Evolutionary conservation across 2,329 filamentous ascomycete species (phyloP).

Genomic region (Bipolaris sorokiniana): DNA sequence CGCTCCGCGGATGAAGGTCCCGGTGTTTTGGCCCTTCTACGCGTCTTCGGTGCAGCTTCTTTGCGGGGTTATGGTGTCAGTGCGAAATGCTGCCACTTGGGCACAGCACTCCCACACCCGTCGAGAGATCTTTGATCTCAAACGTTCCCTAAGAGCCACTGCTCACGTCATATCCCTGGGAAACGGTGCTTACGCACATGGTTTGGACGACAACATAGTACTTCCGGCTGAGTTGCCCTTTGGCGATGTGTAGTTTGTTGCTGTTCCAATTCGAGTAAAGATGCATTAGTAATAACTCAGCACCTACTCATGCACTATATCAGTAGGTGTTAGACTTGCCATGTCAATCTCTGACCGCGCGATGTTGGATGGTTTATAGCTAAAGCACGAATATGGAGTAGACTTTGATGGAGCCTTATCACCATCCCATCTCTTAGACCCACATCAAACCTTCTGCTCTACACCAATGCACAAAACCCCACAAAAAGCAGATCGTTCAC

Average conservation of each 20-base stretch:
- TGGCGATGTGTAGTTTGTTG: not conserved
- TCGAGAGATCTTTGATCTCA: not conserved
- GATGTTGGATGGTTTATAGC: not conserved
- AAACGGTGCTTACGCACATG: not conserved
- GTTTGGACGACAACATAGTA: not conserved
- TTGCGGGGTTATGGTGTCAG: constrained; percentile 7
- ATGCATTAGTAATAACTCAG: not conserved
- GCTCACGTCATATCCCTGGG: not conserved
- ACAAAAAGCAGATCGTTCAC: not conserved
- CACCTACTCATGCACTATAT: not conserved
- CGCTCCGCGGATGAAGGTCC: not conserved
- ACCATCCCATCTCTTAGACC: not conserved
- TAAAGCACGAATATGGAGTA: not conserved
- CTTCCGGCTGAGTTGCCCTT: not conserved
- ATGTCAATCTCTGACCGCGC: not conserved
- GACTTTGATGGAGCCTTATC: not conserved
- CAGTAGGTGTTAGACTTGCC: not conserved
- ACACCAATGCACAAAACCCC: not conserved
- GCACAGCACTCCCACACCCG: constrained; percentile 3
- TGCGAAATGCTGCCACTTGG: constrained; percentile 1
- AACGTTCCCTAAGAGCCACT: not conserved
- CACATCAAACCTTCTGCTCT: not conserved
- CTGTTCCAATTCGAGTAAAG: not conserved
- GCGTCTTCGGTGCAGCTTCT: constrained; percentile 9
- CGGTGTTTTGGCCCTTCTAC: constrained; percentile 6